phyloP scores from a whole-genome alignment of 257 asterid genomes.

The Ajuga chamaepitys region DNA sequence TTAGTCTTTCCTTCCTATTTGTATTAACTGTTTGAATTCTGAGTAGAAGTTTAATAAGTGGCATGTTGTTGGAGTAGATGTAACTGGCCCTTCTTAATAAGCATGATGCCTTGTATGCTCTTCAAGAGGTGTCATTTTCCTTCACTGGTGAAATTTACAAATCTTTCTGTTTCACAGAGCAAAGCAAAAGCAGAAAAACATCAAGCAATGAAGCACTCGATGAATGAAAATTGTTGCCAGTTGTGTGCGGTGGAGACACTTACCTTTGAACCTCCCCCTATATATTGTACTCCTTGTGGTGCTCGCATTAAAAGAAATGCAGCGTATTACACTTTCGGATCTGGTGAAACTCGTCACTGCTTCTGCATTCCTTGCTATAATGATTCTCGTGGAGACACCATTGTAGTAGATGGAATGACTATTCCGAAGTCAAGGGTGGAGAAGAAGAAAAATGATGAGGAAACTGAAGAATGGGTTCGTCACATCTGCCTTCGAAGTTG shows the following conservation, averaged over 20 bases:
- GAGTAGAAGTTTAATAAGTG: neutral
- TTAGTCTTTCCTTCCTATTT: neutral
- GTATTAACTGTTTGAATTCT: neutral
- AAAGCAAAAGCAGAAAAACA: constrained; percentile 90
- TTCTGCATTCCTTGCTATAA: constrained; percentile 89
- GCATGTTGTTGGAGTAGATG: constrained; percentile 7
- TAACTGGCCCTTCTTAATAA: constrained; percentile 6
- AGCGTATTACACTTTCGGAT: constrained; percentile 77
- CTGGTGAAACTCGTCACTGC: constrained; percentile 88
- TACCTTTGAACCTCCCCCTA: constrained; percentile 93
- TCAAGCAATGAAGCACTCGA: constrained; percentile 87
- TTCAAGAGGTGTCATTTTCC: neutral
- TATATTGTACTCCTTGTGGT: constrained; percentile 91
- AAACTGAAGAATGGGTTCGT: constrained; percentile 96
- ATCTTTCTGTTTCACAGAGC: constrained; percentile 49
- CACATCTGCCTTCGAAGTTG: constrained; percentile 3
- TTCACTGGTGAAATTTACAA: neutral
- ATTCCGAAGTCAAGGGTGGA: constrained; percentile 76
- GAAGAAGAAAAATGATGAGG: constrained; percentile 89
- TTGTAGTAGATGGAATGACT: constrained; percentile 57
- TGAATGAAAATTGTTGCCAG: constrained; percentile 96
- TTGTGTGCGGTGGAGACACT: constrained; percentile 98
- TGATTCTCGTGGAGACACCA: constrained; percentile 83
- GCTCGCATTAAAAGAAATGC: constrained; percentile 93
- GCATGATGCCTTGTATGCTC: constrained; percentile 1